Conservation (phyloP, 2,329 filamentous ascomycete genomes). For the Epichloe amarillans region DNA sequence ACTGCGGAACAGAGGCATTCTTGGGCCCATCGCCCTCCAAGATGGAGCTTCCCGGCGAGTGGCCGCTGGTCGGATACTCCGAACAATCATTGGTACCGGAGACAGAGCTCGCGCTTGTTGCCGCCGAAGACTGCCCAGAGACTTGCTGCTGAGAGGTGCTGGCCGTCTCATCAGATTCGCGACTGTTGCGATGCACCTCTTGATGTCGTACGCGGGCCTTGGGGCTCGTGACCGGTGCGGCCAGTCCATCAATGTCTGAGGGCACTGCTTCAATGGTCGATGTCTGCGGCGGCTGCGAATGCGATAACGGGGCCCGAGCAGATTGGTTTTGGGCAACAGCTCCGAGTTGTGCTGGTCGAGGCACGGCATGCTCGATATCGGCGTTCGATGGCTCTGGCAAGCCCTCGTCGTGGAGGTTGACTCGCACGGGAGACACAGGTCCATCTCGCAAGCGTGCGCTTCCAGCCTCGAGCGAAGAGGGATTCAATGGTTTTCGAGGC, state of each 20-base stretch:
- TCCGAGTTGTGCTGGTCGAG: constrained; percentile 13
- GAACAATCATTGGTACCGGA: constrained; percentile 35
- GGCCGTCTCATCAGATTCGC: constrained; percentile 38
- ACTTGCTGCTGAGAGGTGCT: constrained; percentile 34
- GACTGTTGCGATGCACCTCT: constrained; percentile 33
- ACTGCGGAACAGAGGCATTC: constrained; percentile 36
- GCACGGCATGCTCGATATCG: constrained; percentile 31
- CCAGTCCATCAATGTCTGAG: constrained; percentile 4
- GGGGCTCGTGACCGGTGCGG: constrained; percentile 19
- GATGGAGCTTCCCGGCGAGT: constrained; percentile 37
- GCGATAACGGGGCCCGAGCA: too few relatives aligned
- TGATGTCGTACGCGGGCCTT: constrained; percentile 19
- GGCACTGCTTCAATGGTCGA: not conserved
- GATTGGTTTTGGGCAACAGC: constrained; percentile 6
- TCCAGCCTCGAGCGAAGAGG: constrained; percentile 13
- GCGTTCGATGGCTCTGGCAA: constrained; percentile 40
- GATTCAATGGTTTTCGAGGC: constrained; percentile 24
- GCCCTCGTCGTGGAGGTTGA: constrained; percentile 39
- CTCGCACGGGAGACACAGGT: constrained; percentile 41
- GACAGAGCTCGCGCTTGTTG: constrained; percentile 43
- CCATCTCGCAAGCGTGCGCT: constrained; percentile 33
- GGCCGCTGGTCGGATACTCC: constrained; percentile 30
- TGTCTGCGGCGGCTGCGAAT: not conserved
- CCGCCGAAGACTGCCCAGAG: constrained; percentile 38
- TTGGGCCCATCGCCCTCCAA: constrained; percentile 29